These are phyloP conservation scores for Ophiostoma australiae DNA, from an alignment of 2,329 filamentous ascomycete species.

Conservation along the genomic window DNA sequence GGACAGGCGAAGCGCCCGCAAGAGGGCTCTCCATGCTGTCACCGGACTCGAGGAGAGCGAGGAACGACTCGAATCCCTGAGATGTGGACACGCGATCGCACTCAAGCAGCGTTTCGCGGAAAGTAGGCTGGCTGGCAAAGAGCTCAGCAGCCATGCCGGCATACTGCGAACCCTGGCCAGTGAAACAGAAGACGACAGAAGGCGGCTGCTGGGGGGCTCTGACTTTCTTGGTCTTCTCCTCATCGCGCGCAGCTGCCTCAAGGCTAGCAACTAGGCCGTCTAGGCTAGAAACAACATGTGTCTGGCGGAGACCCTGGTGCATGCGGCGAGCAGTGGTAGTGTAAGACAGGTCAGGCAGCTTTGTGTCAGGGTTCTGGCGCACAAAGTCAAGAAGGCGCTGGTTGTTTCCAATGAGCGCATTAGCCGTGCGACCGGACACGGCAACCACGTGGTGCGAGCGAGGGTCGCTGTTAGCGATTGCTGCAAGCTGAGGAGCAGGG, in stretches of 20 bases:
- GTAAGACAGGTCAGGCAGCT: slow-evolving; percentile 57
- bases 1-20: slow-evolving; percentile 44
- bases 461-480: slow-evolving; percentile 39
- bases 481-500: slow-evolving; percentile 36
- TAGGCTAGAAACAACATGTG: slow-evolving; percentile 42
- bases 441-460: slow-evolving; percentile 54
- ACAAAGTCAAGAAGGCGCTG: slow-evolving; percentile 52
- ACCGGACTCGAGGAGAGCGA: slow-evolving; percentile 40
- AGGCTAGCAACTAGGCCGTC: background rate
- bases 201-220: slow-evolving; percentile 41
- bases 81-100: slow-evolving; percentile 49
- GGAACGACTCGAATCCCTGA: slow-evolving; percentile 52
- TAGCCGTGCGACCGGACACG: slow-evolving; percentile 52
- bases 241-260: slow-evolving; percentile 3
- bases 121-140: slow-evolving; percentile 44
- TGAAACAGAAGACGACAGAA: slow-evolving; percentile 51
- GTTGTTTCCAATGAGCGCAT: slow-evolving; percentile 55
- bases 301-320: slow-evolving; percentile 52
- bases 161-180: slow-evolving; percentile 53
- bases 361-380: slow-evolving; percentile 46
- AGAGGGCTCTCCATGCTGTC: slow-evolving; percentile 43
- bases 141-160: slow-evolving; percentile 49
- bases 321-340: slow-evolving; percentile 62
- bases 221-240: slow-evolving; percentile 39
- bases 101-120: slow-evolving; percentile 51